A percentile compares a stretch with the other conserved stretches of the same genome.
Evolutionary conservation across 257 asterid species (phyloP).

Genomic region (Fraxinus americana): DNA sequence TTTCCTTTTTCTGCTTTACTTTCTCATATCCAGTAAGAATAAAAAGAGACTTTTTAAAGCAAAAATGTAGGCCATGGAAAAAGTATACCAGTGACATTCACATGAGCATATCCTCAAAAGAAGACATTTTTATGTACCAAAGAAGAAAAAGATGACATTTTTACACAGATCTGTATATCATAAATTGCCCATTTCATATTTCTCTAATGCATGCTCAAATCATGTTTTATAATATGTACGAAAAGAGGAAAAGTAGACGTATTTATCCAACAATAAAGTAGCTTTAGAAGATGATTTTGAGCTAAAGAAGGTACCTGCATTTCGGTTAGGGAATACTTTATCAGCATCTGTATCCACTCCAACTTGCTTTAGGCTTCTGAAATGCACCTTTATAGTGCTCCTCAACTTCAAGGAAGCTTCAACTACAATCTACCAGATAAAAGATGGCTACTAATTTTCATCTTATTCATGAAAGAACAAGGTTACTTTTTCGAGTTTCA

Average conservation of each 20-base stretch:
- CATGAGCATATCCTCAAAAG: conserved; percentile 29
- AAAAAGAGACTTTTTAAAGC: conserved; percentile 39
- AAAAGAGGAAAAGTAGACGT: conserved; percentile 12
- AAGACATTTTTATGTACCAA: conserved; percentile 25
- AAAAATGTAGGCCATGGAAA: conserved; percentile 38
- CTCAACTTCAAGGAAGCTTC: neutral
- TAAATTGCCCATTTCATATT: conserved; percentile 27
- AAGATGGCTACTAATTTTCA: neutral
- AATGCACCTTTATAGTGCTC: conserved; percentile 12
- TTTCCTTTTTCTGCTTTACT: conserved; percentile 33
- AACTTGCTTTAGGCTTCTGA: conserved; percentile 9
- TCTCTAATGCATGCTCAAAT: conserved; percentile 31
- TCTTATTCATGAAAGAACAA: neutral
- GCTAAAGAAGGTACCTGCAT: conserved; percentile 23
- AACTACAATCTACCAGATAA: neutral
- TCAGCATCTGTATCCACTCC: conserved; percentile 27
- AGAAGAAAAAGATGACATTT: conserved; percentile 17
- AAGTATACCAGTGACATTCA: conserved; percentile 38
- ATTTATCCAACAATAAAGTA: conserved; percentile 44
- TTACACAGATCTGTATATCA: conserved; percentile 49
- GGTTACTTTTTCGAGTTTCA: neutral
- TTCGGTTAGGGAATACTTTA: conserved; percentile 29
- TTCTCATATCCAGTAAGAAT: conserved; percentile 47
- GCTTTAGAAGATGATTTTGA: conserved; percentile 30
- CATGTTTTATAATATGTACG: conserved; percentile 24